These are phyloP conservation scores for Chrysoporthe austroafricana DNA, from an alignment of 2,329 filamentous ascomycete species.

Conservation along the genomic window DNA sequence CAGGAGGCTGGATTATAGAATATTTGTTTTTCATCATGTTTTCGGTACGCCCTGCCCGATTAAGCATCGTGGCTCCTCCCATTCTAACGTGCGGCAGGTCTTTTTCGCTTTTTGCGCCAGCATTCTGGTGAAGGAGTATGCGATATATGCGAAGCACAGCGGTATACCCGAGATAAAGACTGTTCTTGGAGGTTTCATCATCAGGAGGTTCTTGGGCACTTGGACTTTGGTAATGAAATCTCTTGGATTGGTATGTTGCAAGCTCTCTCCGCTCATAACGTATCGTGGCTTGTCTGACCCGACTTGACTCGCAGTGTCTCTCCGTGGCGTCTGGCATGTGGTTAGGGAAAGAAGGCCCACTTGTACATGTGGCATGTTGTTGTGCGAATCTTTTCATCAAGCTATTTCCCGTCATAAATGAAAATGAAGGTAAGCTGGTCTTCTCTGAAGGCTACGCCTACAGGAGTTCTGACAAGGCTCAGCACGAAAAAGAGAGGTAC, in stretches of 20 bases:
- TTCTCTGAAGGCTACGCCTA: neutral
- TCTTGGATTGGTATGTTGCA: constrained; percentile 69
- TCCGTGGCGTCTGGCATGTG: constrained; percentile 94
- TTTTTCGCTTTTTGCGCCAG: constrained; percentile 78
- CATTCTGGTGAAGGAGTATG: constrained; percentile 80
- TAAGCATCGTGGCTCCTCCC: too few species aligned
- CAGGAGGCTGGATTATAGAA: constrained; percentile 79
- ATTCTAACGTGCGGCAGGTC: constrained; percentile 54
- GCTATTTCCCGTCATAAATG: constrained; percentile 77
- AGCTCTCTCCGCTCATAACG: neutral
- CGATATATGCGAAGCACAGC: constrained; percentile 87
- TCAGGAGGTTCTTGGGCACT: constrained; percentile 79
- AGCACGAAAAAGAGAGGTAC: constrained; percentile 90
- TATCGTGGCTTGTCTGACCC: constrained; percentile 14
- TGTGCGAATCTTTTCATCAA: constrained; percentile 95
- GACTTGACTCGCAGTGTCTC: constrained; percentile 64
- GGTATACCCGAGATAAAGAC: constrained; percentile 99
- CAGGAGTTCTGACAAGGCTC: constrained; percentile 32
- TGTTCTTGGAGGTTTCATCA: constrained; percentile 90
- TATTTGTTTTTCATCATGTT: constrained; percentile 87
- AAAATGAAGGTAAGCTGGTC: constrained; percentile 73
- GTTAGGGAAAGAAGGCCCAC: constrained; percentile 92
- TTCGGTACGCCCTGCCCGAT: constrained; percentile 61
- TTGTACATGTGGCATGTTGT: constrained; percentile 96
- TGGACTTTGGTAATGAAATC: constrained; percentile 94